Conservation (phyloP, 352 stramenopile species). For the Pythium phragmiticola region DNA sequence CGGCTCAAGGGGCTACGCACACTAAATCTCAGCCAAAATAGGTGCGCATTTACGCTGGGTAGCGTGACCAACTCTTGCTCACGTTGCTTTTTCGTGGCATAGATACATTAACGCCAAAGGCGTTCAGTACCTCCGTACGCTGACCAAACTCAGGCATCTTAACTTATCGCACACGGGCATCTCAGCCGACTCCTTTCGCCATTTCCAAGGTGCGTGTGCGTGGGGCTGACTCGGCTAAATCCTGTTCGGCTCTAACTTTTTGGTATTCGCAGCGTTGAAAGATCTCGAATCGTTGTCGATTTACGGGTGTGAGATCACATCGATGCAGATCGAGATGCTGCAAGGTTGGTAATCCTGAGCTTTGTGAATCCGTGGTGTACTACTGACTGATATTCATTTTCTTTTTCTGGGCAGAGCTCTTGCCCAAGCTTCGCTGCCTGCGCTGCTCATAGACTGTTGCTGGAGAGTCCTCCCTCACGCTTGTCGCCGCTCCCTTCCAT, state of each 20-base stretch:
- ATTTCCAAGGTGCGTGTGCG: slow-evolving; percentile 57
- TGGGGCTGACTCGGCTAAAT: not conserved
- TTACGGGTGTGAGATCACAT: slow-evolving; percentile 25
- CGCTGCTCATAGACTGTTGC: slow-evolving; percentile 22
- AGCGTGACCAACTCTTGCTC: not conserved
- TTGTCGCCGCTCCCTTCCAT: too few species aligned
- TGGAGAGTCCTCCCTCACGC: too few species aligned
- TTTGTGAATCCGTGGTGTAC: not conserved
- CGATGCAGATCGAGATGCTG: slow-evolving; percentile 22
- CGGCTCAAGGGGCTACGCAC: slow-evolving; percentile 68
- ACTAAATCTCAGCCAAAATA: slow-evolving; percentile 85
- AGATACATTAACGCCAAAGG: slow-evolving; percentile 78
- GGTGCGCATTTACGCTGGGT: slow-evolving; percentile 20
- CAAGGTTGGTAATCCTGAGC: slow-evolving; percentile 18
- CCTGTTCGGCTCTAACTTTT: not conserved
- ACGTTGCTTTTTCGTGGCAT: not conserved
- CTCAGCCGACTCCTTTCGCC: slow-evolving; percentile 58
- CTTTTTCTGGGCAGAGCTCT: slow-evolving; percentile 16
- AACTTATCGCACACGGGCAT: slow-evolving; percentile 82
- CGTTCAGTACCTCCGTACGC: slow-evolving; percentile 51
- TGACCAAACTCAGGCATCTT: slow-evolving; percentile 58
- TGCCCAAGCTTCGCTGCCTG: slow-evolving; percentile 27
- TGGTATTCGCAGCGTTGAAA: slow-evolving; percentile 20
- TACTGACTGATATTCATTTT: not conserved
- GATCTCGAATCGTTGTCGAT: slow-evolving; percentile 32